Evolutionary conservation across 495 filamentous ascomycete species (phyloP).

Genomic region (Penicillium ochrochloron): DNA sequence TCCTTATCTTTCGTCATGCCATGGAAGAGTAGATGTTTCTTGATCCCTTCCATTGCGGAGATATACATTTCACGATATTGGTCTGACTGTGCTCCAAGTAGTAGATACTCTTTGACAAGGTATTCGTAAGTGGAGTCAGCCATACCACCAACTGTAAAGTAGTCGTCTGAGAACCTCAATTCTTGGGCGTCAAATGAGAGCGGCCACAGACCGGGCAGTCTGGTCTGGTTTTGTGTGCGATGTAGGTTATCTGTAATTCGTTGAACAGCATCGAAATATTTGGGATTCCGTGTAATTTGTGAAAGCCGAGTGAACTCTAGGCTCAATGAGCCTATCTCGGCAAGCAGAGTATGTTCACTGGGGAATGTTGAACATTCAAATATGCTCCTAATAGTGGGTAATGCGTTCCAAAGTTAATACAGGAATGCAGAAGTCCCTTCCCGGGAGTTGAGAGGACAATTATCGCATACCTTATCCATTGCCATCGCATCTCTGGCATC

Average conservation of each 20-base stretch:
- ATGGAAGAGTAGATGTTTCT: conserved; percentile 79
- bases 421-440: not conserved
- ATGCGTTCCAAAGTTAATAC: not conserved
- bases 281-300: conserved; percentile 81
- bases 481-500: conserved; percentile 74
- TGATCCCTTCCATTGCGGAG: conserved; percentile 67
- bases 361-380: not conserved
- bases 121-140: conserved; percentile 96
- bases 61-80: conserved; percentile 85
- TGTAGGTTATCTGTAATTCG: conserved; percentile 83
- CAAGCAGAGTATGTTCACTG: conserved; percentile 54
- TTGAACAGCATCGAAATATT: conserved; percentile 91
- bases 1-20: conserved; percentile 70
- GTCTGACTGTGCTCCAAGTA: conserved; percentile 77
- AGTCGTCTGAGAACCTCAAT: conserved; percentile 46
- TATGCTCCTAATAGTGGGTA: not conserved
- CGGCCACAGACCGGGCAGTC: conserved; percentile 84
- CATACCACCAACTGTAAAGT: conserved; percentile 81
- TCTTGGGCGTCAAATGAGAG: conserved; percentile 69
- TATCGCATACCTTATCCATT: conserved; percentile 47
- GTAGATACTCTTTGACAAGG: conserved; percentile 76
- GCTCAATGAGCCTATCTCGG: conserved; percentile 84
- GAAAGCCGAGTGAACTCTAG: conserved; percentile 93
- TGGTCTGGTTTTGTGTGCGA: conserved; percentile 67
- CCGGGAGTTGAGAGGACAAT: not conserved